phyloP scores from a whole-genome alignment of 345 rosid genomes.

The Anastatica hierochuntica region DNA sequence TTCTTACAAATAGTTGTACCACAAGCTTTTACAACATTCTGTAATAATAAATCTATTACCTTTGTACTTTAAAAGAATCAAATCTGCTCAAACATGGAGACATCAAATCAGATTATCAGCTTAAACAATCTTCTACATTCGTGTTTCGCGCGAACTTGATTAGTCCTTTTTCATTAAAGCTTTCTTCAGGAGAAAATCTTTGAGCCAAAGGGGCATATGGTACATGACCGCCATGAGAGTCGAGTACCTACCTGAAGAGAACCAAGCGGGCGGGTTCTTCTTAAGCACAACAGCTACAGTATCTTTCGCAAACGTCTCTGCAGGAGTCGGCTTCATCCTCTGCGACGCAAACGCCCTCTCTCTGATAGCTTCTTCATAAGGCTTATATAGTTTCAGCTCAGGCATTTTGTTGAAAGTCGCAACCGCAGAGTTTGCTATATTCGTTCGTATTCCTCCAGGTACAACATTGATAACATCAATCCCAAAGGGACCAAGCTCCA shows the following conservation, averaged over 20 bases:
- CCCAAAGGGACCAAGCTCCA: constrained; percentile 73
- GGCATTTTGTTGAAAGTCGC: constrained; percentile 56
- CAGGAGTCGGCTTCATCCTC: constrained; percentile 43
- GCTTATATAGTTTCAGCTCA: constrained; percentile 68
- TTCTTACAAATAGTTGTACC: constrained; percentile 7
- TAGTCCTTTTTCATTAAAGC: constrained; percentile 34
- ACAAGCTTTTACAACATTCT: constrained; percentile 6
- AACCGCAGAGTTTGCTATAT: constrained; percentile 56
- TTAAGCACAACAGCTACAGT: constrained; percentile 50
- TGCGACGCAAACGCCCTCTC: constrained; percentile 53
- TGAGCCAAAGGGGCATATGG: constrained; percentile 55
- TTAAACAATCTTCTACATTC: constrained; percentile 4
- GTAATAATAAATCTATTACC: no score
- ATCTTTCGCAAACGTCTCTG: constrained; percentile 59
- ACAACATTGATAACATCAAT: constrained; percentile 65
- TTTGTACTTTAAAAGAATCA: neutral
- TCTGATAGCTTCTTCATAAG: constrained; percentile 47
- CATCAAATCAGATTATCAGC: neutral
- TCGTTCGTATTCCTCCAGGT: constrained; percentile 77
- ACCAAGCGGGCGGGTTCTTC: constrained; percentile 75
- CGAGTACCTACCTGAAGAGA: constrained; percentile 53
- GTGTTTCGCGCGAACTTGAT: neutral
- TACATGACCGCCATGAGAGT: constrained; percentile 41
- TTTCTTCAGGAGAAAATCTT: constrained; percentile 45
- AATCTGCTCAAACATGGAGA: neutral